These are phyloP conservation scores for Penicillium sp. DNA, from an alignment of 2,329 filamentous ascomycete species.

Conservation along the genomic window DNA sequence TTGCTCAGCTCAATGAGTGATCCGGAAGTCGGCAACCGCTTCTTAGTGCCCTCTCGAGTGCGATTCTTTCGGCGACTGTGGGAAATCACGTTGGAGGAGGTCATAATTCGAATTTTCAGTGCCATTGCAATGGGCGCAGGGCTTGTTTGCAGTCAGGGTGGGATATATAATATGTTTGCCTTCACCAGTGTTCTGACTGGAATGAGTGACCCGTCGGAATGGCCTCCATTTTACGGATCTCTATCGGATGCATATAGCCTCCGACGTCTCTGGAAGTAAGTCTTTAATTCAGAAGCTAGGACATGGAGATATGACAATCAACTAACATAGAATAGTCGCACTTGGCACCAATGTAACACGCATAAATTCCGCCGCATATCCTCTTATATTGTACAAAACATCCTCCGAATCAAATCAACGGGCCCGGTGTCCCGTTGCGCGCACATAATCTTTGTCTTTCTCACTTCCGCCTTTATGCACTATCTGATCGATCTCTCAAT, in stretches of 20 bases:
- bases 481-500: not conserved
- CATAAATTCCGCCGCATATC: constrained; percentile 1
- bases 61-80: not conserved
- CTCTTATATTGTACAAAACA: not conserved
- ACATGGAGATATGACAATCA: not conserved
- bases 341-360: not conserved
- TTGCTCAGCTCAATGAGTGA: not conserved
- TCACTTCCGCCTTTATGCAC: not conserved
- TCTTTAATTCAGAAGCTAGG: not conserved
- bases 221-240: not conserved
- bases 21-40: not conserved
- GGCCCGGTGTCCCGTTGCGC: not conserved
- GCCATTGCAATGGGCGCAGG: not conserved
- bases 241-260: not conserved
- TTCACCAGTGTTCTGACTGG: not conserved
- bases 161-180: not conserved
- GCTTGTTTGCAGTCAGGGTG: constrained; percentile 1
- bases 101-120: not conserved
- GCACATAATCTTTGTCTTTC: not conserved
- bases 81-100: not conserved
- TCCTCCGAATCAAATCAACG: not conserved
- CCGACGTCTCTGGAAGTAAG: not conserved
- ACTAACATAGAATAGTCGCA: not conserved
- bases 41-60: not conserved
- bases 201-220: not conserved